Percentiles rank a stretch among this genome's conserved stretches.
These are phyloP conservation scores for Aspergillus latus DNA, from an alignment of 2,329 filamentous ascomycete species.

Conservation along the genomic window DNA sequence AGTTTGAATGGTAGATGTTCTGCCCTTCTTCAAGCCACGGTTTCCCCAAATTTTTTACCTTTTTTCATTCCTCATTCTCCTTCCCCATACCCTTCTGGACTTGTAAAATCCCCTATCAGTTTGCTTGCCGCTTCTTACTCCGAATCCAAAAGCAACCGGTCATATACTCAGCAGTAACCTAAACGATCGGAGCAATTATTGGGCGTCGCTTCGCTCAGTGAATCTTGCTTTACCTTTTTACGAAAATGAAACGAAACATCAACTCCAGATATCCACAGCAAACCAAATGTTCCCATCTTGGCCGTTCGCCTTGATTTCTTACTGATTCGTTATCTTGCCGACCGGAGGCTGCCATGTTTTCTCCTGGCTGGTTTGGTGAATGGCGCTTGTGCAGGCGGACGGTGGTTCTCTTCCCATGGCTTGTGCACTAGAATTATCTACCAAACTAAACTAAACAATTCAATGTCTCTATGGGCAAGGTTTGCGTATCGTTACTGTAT, in stretches of 20 bases:
- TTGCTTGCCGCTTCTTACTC: neutral
- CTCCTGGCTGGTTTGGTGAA: conserved; percentile 18
- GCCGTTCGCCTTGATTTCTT: neutral
- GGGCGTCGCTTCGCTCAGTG: neutral
- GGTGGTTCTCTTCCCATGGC: conserved; percentile 17
- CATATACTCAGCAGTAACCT: neutral
- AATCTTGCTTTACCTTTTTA: conserved; percentile 1
- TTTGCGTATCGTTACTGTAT: neutral
- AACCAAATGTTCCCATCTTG: neutral
- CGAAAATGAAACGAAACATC: conserved; percentile 7
- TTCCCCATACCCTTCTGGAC: neutral
- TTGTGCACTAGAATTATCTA: conserved; percentile 29
- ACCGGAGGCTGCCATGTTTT: conserved; percentile 5
- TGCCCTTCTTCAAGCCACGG: neutral
- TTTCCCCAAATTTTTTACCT: conserved; percentile 1
- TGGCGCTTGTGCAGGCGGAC: conserved; percentile 28
- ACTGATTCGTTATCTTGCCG: neutral
- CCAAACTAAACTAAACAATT: neutral
- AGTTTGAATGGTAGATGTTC: conserved; percentile 84
- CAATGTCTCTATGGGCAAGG: neutral
- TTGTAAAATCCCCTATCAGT: conserved; percentile 11
- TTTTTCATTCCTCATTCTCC: neutral
- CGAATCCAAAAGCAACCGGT: neutral
- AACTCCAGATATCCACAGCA: conserved; percentile 8
- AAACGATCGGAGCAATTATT: neutral